These are phyloP conservation scores for Erythrobasidium hasegawianum DNA, from an alignment of 1,284 basidiomycete genomes.

Conservation along the genomic window DNA sequence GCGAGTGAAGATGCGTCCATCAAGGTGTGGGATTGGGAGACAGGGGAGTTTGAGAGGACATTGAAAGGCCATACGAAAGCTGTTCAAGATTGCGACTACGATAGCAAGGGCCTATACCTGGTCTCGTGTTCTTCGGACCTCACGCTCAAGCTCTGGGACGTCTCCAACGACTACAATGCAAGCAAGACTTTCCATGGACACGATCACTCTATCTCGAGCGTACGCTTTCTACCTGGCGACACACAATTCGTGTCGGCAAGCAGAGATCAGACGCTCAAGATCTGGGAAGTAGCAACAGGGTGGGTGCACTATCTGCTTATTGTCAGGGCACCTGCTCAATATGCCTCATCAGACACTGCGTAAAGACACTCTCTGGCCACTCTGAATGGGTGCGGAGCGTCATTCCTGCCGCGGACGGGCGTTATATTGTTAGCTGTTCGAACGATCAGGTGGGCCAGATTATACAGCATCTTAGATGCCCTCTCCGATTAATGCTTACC, in stretches of 20 bases:
- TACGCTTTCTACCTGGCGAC: constrained; percentile 77
- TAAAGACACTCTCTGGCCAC: constrained; percentile 61
- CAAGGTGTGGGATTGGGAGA: constrained; percentile 95
- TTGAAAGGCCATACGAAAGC: constrained; percentile 88
- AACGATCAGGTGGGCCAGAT: constrained; percentile 71
- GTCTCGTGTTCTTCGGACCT: constrained; percentile 85
- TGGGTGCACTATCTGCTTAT: constrained; percentile 54
- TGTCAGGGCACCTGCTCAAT: too few species aligned
- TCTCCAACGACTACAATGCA: constrained; percentile 84
- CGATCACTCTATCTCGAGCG: constrained; percentile 82
- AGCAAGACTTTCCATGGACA: constrained; percentile 81
- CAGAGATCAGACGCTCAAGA: constrained; percentile 75
- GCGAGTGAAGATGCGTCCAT: constrained; percentile 82
- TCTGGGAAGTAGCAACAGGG: constrained; percentile 85
- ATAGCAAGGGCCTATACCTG: constrained; percentile 53
- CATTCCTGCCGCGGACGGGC: constrained; percentile 70
- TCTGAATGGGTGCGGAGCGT: constrained; percentile 67
- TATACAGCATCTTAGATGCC: too few species aligned
- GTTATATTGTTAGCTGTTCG: constrained; percentile 70
- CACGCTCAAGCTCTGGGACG: constrained; percentile 88
- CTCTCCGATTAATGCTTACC: too few species aligned
- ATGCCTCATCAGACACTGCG: constrained; percentile 57
- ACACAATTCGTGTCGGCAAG: constrained; percentile 78
- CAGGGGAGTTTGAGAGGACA: constrained; percentile 84
- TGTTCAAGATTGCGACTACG: constrained; percentile 81